Base-by-base conservation (phyloP, 441 rosid genomes). In the Populus trichocarpa region DNA sequence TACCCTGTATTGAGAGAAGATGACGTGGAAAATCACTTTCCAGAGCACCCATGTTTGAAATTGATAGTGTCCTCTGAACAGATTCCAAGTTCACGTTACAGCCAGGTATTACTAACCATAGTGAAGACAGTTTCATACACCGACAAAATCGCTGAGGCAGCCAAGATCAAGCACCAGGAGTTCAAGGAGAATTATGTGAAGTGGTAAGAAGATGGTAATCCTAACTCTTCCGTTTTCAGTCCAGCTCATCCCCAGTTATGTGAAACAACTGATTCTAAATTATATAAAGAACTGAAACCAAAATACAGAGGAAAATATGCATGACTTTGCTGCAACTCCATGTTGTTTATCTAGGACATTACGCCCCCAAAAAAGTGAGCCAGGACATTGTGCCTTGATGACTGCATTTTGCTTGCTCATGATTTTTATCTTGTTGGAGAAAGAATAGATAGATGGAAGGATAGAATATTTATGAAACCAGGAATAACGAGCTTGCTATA, bases 181-280 rank as follows among this genome's bases (percentile, higher is more conserved):
- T 96, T 96, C 79, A 91, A 86, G 79, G 93, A 90, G 87, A 96
- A 96, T 82, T 97, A 96, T 83, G 73, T 89, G 3, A 96, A 93
- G 83, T 96, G 97, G 98, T 73, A 93, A 78, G 97, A 94, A 84
- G 90, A 96, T 22, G 97, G 99, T 75, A 96, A 89, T 81, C 93
- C 93, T 36, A 96, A 90, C 83, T 90, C 99, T 68, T 91, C 92
- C n/a, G 92, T 96, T 50, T 94, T 94, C 69, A 87, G 84, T 79
- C 92, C 92, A 0, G 82, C 84, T 8, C 94, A 90, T 76, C 67
- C 88, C 67, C 87, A 75, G 77, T 66, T 57, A 38, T 35, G 72
- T 2, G 69, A 82, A 50, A 66, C 81, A 3, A 84, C 83, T 13
- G 91, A 91, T 71, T 66, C 89, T 71, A 90, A 87, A 78, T 16